Evolutionary conservation across 2,329 filamentous ascomycete genomes (phyloP), one percentile per base, ranked within the genome.

Genomic region (Cercospora brassicicola): DNA sequence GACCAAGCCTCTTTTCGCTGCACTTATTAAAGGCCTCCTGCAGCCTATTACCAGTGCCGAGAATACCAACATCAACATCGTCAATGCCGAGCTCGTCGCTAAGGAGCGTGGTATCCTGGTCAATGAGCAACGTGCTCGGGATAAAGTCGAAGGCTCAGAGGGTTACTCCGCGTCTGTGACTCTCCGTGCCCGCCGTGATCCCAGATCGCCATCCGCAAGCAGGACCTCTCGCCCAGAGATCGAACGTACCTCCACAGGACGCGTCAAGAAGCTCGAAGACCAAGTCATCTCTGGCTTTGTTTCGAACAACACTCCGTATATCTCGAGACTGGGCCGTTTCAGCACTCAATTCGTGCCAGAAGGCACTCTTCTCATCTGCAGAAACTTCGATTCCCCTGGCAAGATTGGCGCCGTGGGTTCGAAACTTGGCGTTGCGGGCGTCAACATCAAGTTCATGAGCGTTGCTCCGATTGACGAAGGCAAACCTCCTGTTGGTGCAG

Each of bases 401-500:
- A 94, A 93, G 83, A 94, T 95, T 77, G 92, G 92, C 2, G 88
- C 88, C 42, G 91, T 95, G 2, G 92, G 92, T 0, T 89, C 85
- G 67, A 84, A 89, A 62, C 81, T 94, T 28, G 92, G 91, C 0
- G 84, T 84, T 42, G 86, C 90, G 42, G 88, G 87, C 0, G 88
- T 95, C 62, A 95, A 95, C 75, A 92, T 94, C 77, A 86, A 86
- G 56, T 93, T 90, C 76, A 95, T 94, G 92, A 89, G 87, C 75
- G 91, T 94, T 0, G 85, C 86, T 59, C 85, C 85, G 8, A 77
- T 91, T 69, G 83, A 84, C 66, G 78, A 81, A 45, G 78, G 78
- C 55, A 69, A 76, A 15, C 73, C 66, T 20, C 36, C 48, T 64
- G 69, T 53, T n/a, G 61, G 48, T 73, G 68, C 71, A 60, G 68